These are phyloP conservation scores for Chlorella sorokiniana DNA, from an alignment of 139 green algal species.

Conservation along the genomic window DNA sequence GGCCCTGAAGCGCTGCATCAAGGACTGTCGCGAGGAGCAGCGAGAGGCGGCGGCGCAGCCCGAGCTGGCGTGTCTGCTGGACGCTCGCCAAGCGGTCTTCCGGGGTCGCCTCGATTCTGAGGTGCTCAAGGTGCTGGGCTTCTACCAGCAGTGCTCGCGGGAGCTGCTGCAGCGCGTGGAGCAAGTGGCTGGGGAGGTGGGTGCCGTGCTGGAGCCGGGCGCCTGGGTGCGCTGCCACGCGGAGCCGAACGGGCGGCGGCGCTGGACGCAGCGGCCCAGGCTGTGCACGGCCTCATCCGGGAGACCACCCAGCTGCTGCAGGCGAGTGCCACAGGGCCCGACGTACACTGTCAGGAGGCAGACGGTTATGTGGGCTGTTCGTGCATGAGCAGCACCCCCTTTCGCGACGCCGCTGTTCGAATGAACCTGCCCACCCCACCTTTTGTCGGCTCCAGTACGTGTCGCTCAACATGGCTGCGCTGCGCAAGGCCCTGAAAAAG, in stretches of 20 bases:
- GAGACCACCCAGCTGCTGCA: slow-evolving; percentile 29
- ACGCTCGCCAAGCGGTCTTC: not conserved
- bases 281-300: not conserved
- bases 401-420: too few relatives aligned
- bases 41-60: not conserved
- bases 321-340: not conserved
- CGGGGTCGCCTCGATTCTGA: slow-evolving; percentile 17
- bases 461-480: slow-evolving; percentile 8
- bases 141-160: slow-evolving; percentile 8
- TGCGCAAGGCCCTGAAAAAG: slow-evolving; percentile 25
- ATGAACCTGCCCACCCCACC: not conserved
- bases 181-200: not conserved
- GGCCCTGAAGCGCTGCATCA: not conserved
- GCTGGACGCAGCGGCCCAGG: not conserved
- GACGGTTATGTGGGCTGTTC: not conserved
- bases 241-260: not conserved
- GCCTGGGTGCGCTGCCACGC: not conserved
- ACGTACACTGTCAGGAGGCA: not conserved
- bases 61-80: not conserved
- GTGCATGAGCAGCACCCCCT: not conserved
- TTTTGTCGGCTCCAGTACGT: slow-evolving; percentile 3
- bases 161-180: slow-evolving; percentile 4
- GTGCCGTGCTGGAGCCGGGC: not conserved
- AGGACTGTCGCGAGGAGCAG: not conserved
- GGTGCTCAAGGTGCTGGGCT: not conserved